Conservation (phyloP, 176 grass and related monocot species). For the Bolboschoenus planiculmis region DNA sequence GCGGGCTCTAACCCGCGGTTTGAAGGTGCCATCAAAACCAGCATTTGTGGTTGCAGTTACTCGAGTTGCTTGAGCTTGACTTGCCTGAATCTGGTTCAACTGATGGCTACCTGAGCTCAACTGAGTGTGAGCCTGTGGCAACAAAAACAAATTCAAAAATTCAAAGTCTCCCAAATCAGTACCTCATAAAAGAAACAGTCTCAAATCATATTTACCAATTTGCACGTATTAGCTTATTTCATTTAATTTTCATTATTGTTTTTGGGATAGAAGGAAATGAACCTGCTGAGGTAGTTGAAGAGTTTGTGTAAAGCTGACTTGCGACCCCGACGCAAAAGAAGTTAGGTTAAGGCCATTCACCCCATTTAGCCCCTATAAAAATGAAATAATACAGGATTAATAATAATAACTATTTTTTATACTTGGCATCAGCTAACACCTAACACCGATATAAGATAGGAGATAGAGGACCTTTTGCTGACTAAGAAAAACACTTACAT, state of each 20-base stretch:
- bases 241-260: not conserved
- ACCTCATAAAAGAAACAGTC: not conserved
- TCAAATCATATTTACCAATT: not conserved
- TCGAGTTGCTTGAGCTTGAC: conserved; percentile 32
- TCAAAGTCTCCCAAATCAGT: not conserved
- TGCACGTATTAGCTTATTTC: conserved; percentile 14
- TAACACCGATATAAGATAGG: not conserved
- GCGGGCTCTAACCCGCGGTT: conserved; percentile 55
- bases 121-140: not conserved
- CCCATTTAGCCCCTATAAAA: conserved; percentile 48
- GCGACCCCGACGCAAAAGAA: conserved; percentile 30
- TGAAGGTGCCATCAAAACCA: conserved; percentile 25
- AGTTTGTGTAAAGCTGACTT: conserved; percentile 26
- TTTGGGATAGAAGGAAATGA: not conserved
- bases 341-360: conserved; percentile 30
- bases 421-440: conserved; percentile 4
- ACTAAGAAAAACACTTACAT: not conserved
- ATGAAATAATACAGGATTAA: not conserved
- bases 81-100: conserved; percentile 27
- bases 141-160: conserved; percentile 7
- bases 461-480: not conserved
- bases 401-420: conserved; percentile 35
- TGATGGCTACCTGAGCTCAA: not conserved
- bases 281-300: conserved; percentile 34
- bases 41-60: not conserved